Evolutionary conservation across 306 rosid genomes (phyloP).

Genomic region (Rosa chinensis): DNA sequence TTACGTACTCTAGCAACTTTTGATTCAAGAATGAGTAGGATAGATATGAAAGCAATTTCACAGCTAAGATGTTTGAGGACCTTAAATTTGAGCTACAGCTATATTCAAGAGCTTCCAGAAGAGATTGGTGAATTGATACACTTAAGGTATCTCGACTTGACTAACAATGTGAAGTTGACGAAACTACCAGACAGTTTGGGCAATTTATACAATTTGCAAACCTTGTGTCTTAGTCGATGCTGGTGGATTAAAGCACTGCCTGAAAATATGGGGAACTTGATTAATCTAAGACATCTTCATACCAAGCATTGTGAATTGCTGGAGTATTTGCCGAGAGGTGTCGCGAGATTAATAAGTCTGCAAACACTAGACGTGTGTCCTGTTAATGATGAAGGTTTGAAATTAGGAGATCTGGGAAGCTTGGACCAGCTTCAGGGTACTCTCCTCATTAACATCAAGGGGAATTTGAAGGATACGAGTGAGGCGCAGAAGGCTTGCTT

Average conservation of each 20-base stretch:
- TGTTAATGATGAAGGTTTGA: not conserved
- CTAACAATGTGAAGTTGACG: fast-evolving
- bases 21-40: not conserved
- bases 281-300: not conserved
- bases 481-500: not conserved
- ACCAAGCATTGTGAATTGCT: fast-evolving
- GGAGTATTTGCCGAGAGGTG: not conserved
- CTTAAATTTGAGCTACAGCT: not conserved
- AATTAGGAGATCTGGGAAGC: not conserved
- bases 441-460: not conserved
- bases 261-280: not conserved
- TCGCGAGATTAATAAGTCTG: not conserved
- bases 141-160: constrained; percentile 3
- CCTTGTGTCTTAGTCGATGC: not conserved
- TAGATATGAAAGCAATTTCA: not conserved
- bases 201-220: constrained; percentile 2
- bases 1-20: not conserved
- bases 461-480: not conserved
- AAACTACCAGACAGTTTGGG: not conserved
- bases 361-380: not conserved
- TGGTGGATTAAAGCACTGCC: not conserved
- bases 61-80: constrained; percentile 2
- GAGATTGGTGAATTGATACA: not conserved
- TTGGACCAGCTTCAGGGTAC: not conserved
- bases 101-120: not conserved